phyloP scores from a whole-genome alignment of 2,329 filamentous ascomycete species.

The Harringtonia lauricola region DNA sequence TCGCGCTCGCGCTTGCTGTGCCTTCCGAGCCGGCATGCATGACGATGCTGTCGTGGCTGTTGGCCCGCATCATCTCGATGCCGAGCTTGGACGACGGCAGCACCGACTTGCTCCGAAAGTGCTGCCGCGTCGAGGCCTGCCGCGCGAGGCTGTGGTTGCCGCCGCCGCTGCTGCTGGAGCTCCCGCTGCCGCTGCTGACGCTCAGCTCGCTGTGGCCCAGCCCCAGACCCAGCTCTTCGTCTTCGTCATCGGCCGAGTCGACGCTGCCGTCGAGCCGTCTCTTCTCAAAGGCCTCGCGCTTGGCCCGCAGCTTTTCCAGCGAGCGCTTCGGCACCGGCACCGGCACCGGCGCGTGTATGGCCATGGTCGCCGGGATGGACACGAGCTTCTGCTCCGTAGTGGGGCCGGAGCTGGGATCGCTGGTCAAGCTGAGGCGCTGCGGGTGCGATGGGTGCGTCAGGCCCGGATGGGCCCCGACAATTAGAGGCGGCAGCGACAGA shows the following conservation, averaged over 20 bases:
- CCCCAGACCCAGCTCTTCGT: slow-evolving; percentile 66
- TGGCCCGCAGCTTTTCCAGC: slow-evolving; percentile 62
- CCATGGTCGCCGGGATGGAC: slow-evolving; percentile 54
- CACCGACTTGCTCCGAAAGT: slow-evolving; percentile 43
- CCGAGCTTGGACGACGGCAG: slow-evolving; percentile 79
- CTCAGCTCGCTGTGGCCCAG: background rate
- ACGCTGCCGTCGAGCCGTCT: slow-evolving; percentile 58
- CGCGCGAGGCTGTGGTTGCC: background rate
- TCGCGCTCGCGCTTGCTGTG: slow-evolving; percentile 26
- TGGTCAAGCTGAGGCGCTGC: background rate
- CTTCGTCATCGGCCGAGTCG: slow-evolving; percentile 90
- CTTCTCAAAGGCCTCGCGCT: slow-evolving; percentile 65
- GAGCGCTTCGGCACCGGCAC: slow-evolving; percentile 47
- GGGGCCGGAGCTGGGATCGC: background rate
- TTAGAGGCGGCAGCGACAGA: background rate
- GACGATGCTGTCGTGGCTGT: slow-evolving; percentile 75
- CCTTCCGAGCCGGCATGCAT: slow-evolving; percentile 29
- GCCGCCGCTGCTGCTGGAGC: slow-evolving; percentile 15
- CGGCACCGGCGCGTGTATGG: slow-evolving; percentile 30
- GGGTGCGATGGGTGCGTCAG: background rate
- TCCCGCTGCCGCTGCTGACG: slow-evolving; percentile 1
- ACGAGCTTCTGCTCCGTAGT: slow-evolving; percentile 27
- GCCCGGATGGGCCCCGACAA: background rate
- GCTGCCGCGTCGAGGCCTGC: slow-evolving; percentile 28
- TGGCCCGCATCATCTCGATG: slow-evolving; percentile 96